Base-by-base conservation (phyloP, 495 filamentous ascomycete species). In the Aspergillus kassunensis region DNA sequence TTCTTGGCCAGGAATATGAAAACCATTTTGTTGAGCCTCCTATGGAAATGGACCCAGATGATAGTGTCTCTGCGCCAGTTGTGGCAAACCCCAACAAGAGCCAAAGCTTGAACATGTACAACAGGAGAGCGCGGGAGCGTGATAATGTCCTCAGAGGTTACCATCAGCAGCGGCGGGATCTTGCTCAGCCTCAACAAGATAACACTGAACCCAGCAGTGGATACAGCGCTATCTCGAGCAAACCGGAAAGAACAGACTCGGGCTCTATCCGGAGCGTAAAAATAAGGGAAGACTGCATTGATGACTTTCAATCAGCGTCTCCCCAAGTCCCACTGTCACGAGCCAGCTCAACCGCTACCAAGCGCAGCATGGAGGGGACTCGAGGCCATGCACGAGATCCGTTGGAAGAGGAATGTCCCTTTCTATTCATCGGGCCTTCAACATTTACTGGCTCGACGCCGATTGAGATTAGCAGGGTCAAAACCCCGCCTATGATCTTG, bases 361-460 rank as follows among this genome's bases (percentile, higher is more conserved):
- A 74, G 37, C 67, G 69, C 35, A 76, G 73, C 47, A 18, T 66
- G 6, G 70, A 74, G 44, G 73, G 71, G 13, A 74, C 88, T 70
- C 64, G 71, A 64, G 83, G 83, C 19, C 85, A 87, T 57, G 84
- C 82, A 1, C 79, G 83, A 55, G 81, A 90, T 58, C 79, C 80
- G 1, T 61, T 85, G 5, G 76, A 80, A 40, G 81, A 75, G 51
- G 72, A 83, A 51, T 80, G 78, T 33, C 74, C 84, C 0, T 87
- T 83, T 62, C 80, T 97, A 15, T 82, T 82, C 47, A 87, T 97
- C 55, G 90, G 89, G 4, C 78, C 82, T 12, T 77, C 73, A 9
- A 74, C 68, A 20, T 75, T 68, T 44, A 73, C 61, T 3, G 71
- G 70, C 19, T 54, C 59, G 21, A 55, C 57, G 3, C 21, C 56